Evolutionary conservation across 108 stramenopile genomes (phyloP), one percentile per base, ranked within the genome.

Genomic region (Epithemia pelagica): DNA sequence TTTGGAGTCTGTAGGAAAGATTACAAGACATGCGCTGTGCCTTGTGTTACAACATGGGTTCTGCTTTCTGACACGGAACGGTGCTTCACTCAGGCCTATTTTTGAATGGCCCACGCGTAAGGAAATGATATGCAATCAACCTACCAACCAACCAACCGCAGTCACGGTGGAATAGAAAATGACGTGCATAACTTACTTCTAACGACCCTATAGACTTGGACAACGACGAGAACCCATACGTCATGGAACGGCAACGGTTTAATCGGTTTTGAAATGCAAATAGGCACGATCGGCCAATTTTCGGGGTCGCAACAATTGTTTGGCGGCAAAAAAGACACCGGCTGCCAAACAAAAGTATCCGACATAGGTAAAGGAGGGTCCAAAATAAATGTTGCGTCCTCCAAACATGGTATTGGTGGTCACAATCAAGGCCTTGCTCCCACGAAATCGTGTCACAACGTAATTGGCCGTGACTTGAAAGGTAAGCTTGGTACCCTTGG

Each of bases 381-480:
- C 97, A 7, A 98, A 68, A 74, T 81, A 91, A 15, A 78, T 59
- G 72, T 97, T 97, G 74, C 93, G 89, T 23, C 93, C 96, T 28
- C 97, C 99, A 73, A 97, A 91, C 22, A 71, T 75, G 30, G 78
- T 83, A 15, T 71, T 87, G 52, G 89, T 97, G 19, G 83, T 78
- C 8, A 99, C 61, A 10, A 98, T 86, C 26, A 99, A 32, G 5
- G 85, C 59, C 74, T 98, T 99, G 63, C 74, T 76, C 2, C 97
- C 96, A 28, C 70, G 57, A 66, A 95, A 95, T 57, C 78, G 73
- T 61, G 63, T 68, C n/a, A 99, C 97, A 1, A 85, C 81, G 58
- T 91, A 99, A 80, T 96, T 97, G 57, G 82, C 66, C 55, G 81
- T 77, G 46, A 99, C 69, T 7, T 83, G 33, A 64, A 99, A 93